Percentiles rank a stretch among this genome's conserved stretches.
Evolutionary conservation across 1,284 basidiomycete species (phyloP).

Genomic region (Afroboletus lepidellus): DNA sequence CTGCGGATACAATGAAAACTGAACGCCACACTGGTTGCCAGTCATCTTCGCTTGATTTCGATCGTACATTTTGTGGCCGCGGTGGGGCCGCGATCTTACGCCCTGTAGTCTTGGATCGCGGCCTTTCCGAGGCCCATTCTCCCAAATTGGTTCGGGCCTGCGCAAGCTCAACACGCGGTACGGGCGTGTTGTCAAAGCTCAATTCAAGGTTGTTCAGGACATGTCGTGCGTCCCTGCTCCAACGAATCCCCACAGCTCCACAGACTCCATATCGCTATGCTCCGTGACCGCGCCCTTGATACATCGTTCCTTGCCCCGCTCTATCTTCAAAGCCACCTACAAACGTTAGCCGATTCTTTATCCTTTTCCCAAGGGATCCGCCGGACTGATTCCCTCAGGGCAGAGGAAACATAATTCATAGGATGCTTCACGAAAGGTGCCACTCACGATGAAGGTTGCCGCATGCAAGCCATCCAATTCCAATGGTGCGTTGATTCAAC

Average conservation of each 20-base stretch:
- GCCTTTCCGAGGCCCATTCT: neutral
- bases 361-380: neutral
- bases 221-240: neutral
- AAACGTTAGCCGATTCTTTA: neutral
- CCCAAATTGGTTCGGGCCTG: neutral
- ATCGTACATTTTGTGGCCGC: neutral
- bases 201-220: neutral
- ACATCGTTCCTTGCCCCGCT: no score
- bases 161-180: neutral
- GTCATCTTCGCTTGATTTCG: neutral
- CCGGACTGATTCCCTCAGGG: no score
- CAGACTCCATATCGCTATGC: neutral
- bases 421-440: no score
- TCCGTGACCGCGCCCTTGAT: neutral
- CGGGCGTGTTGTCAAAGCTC: neutral
- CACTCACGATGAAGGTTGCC: no score
- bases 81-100: neutral
- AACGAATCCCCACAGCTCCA: neutral
- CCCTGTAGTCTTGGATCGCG: neutral
- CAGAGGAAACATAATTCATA: no score
- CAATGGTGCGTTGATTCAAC: no score
- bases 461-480: no score
- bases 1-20: neutral
- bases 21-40: neutral
- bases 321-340: neutral